phyloP scores from a whole-genome alignment of 805 yeast genomes.

The Nakazawaea wyomingensis region DNA sequence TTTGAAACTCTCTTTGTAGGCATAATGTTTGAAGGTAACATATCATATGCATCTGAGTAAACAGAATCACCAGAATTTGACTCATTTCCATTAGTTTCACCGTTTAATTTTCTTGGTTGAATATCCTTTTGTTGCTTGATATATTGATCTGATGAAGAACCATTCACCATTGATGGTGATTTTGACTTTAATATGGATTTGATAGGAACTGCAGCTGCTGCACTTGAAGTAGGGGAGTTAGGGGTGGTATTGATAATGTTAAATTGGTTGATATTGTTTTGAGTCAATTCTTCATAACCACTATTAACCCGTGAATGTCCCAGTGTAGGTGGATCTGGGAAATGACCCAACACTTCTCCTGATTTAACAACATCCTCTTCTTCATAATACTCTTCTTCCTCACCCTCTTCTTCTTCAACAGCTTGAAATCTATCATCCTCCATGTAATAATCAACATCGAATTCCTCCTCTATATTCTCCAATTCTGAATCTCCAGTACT shows the following conservation, averaged over 20 bases:
- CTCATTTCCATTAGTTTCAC: constrained; percentile 10
- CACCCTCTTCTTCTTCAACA: constrained; percentile 11
- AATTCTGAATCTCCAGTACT: constrained; percentile 21
- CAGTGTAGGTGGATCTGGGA: neutral
- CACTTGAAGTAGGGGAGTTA: neutral
- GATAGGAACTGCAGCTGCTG: constrained; percentile 16
- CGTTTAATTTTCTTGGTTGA: neutral
- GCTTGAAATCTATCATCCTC: constrained; percentile 2
- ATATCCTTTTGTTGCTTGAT: neutral
- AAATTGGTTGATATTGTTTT: constrained; percentile 1
- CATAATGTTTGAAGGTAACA: constrained; percentile 11
- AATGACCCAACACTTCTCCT: neutral
- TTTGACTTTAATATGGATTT: constrained; percentile 18
- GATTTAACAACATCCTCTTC: constrained; percentile 6
- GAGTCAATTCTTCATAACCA: constrained; percentile 3
- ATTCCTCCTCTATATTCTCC: constrained; percentile 25
- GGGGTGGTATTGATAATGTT: neutral
- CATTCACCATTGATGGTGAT: neutral
- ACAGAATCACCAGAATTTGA: constrained; percentile 16
- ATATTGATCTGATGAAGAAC: neutral
- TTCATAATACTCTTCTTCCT: neutral
- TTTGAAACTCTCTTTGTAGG: too few relatives aligned
- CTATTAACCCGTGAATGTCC: neutral
- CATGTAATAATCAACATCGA: constrained; percentile 18
- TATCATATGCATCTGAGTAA: constrained; percentile 22